A percentile compares a stretch with the other conserved stretches of the same genome.
Evolutionary conservation across 2,329 filamentous ascomycete genomes (phyloP).

Genomic region (Paracamarosporium sp.): DNA sequence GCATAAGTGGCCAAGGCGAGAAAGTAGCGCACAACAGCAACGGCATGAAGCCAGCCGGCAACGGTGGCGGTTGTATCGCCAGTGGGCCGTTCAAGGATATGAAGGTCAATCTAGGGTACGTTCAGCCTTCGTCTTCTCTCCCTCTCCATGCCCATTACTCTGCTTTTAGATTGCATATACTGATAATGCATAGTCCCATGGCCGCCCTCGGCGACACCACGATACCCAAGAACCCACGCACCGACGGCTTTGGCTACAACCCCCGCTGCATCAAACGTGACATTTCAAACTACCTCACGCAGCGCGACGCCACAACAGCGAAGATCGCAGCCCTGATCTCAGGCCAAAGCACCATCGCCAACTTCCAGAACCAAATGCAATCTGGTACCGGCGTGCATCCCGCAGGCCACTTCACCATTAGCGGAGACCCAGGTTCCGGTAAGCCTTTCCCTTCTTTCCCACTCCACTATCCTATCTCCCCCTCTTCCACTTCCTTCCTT

Average conservation of each 20-base stretch:
- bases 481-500: not conserved
- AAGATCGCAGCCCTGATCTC: constrained; percentile 39
- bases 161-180: not conserved
- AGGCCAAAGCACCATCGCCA: constrained; percentile 32
- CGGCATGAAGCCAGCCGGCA: constrained; percentile 52
- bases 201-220: constrained; percentile 25
- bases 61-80: constrained; percentile 63
- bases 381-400: constrained; percentile 48
- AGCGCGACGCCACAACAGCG: constrained; percentile 32
- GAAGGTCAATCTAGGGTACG: constrained; percentile 39
- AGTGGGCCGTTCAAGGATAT: constrained; percentile 58
- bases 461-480: not conserved
- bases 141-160: not conserved
- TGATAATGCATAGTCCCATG: constrained; percentile 23
- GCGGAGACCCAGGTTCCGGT: constrained; percentile 53
- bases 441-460: not conserved
- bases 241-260: constrained; percentile 42
- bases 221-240: constrained; percentile 49
- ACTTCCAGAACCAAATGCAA: constrained; percentile 51
- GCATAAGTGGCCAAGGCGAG: constrained; percentile 56
- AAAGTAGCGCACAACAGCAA: constrained; percentile 35
- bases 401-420: constrained; percentile 55
- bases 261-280: constrained; percentile 51
- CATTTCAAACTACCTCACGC: constrained; percentile 38
- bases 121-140: constrained; percentile 2